Conservation (phyloP, 257 asterid genomes). For the Solanum clarkiae region DNA sequence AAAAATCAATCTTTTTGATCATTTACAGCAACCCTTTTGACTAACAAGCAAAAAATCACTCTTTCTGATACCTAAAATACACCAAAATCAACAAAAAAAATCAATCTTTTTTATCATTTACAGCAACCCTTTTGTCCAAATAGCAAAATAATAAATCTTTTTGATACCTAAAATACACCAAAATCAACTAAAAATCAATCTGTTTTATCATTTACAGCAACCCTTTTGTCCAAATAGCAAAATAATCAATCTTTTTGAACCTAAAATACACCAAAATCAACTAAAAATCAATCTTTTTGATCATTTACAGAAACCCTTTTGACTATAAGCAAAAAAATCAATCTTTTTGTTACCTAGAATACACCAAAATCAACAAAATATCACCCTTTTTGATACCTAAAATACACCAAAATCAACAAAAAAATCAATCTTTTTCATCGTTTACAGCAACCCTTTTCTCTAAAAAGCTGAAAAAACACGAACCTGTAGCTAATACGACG, state of each 20-base stretch:
- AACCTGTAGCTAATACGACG: constrained; percentile 90
- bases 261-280: not conserved
- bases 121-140: too few relatives aligned
- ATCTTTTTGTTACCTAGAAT: too few relatives aligned
- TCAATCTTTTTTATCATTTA: too few relatives aligned
- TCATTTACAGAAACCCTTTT: not conserved
- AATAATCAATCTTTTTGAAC: too few relatives aligned
- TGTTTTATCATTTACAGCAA: too few relatives aligned
- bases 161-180: not conserved
- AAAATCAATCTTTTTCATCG: not conserved
- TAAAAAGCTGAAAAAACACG: not conserved
- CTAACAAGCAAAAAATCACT: not conserved
- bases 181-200: not conserved
- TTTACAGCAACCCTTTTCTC: not conserved
- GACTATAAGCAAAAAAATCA: not conserved
- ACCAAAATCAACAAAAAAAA: not conserved
- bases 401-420: not conserved
- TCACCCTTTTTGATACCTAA: constrained; percentile 49
- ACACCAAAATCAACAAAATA: constrained; percentile 85
- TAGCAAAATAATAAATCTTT: too few relatives aligned
- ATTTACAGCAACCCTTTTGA: not conserved
- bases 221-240: too few relatives aligned
- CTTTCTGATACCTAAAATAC: constrained; percentile 40
- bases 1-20: not conserved
- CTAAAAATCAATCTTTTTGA: not conserved